These are phyloP conservation scores for Blastosporella zonata DNA, from an alignment of 1,284 basidiomycete species.

Conservation along the genomic window DNA sequence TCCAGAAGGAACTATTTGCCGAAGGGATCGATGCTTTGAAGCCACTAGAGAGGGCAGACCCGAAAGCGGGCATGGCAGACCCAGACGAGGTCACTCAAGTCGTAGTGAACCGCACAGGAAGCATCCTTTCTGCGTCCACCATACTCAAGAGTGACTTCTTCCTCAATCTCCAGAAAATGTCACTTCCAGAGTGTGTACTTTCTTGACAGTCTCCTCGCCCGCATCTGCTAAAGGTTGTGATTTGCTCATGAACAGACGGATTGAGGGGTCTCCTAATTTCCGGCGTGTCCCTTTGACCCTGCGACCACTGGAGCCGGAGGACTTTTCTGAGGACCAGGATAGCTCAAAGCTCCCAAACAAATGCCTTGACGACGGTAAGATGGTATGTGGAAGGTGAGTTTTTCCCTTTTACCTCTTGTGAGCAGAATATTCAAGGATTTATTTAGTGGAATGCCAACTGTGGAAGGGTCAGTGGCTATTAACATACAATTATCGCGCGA, in stretches of 20 bases:
- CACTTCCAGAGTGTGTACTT: conserved; percentile 83
- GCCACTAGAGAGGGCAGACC: conserved; percentile 78
- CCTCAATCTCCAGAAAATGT: conserved; percentile 92
- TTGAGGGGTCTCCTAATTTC: conserved; percentile 94
- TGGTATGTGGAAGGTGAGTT: conserved; percentile 80
- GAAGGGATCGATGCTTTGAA: conserved; percentile 80
- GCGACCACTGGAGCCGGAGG: conserved; percentile 32
- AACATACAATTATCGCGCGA: not conserved
- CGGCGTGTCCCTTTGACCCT: conserved; percentile 72
- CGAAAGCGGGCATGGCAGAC: conserved; percentile 74
- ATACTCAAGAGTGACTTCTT: conserved; percentile 99
- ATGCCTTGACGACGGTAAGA: conserved; percentile 47
- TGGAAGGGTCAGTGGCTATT: conserved; percentile 66
- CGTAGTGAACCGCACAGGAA: conserved; percentile 83
- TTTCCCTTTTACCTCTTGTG: not conserved
- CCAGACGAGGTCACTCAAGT: conserved; percentile 87
- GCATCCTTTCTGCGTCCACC: conserved; percentile 87
- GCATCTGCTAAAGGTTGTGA: conserved; percentile 1
- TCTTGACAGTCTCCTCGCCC: not conserved
- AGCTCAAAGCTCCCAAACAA: conserved; percentile 36
- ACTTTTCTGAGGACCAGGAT: conserved; percentile 30
- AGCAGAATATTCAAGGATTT: conserved; percentile 14
- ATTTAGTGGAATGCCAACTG: conserved; percentile 82
- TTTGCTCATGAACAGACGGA: conserved; percentile 53
- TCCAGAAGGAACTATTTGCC: conserved; percentile 87